Conservation (phyloP, 495 filamentous ascomycete species). For the Elasticomyces elasticus region DNA sequence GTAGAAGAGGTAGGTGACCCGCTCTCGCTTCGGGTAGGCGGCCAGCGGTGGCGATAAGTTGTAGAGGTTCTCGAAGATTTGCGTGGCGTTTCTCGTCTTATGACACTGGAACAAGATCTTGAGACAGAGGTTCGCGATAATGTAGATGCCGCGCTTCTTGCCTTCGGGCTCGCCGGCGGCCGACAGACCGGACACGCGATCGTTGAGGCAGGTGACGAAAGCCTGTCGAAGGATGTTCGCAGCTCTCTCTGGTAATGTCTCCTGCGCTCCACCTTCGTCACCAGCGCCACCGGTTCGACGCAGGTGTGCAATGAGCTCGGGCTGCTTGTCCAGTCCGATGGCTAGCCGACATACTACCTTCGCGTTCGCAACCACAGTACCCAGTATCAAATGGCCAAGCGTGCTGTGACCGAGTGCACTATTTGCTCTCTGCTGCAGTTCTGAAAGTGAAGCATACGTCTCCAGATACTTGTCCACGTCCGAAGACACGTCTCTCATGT, state of each 20-base stretch:
- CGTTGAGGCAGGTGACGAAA: conserved; percentile 82
- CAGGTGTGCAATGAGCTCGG: conserved; percentile 55
- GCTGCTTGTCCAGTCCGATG: conserved; percentile 66
- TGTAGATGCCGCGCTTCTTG: conserved; percentile 78
- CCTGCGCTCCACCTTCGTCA: conserved; percentile 48
- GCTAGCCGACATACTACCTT: conserved; percentile 66
- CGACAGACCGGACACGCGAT: conserved; percentile 39
- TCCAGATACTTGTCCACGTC: conserved; percentile 57
- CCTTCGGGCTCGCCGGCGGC: conserved; percentile 56
- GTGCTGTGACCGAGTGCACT: conserved; percentile 69
- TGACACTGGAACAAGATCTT: conserved; percentile 75
- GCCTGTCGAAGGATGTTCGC: conserved; percentile 82
- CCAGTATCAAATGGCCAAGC: conserved; percentile 66
- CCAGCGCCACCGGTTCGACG: conserved; percentile 20
- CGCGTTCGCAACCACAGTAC: conserved; percentile 66
- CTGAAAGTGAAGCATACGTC: conserved; percentile 64
- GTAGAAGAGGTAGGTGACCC: conserved; percentile 89
- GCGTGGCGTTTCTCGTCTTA: conserved; percentile 58
- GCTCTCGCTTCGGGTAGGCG: conserved; percentile 75
- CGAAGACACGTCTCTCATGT: conserved; percentile 62
- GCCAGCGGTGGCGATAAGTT: conserved; percentile 67
- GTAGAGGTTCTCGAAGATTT: conserved; percentile 82
- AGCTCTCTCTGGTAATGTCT: conserved; percentile 72
- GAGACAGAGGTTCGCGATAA: conserved; percentile 81
- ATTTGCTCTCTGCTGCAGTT: conserved; percentile 57